A percentile compares a stretch with the other conserved stretches of the same genome.
Evolutionary conservation across 768 basidiomycete genomes (phyloP).

Genomic region (Russula foetens): DNA sequence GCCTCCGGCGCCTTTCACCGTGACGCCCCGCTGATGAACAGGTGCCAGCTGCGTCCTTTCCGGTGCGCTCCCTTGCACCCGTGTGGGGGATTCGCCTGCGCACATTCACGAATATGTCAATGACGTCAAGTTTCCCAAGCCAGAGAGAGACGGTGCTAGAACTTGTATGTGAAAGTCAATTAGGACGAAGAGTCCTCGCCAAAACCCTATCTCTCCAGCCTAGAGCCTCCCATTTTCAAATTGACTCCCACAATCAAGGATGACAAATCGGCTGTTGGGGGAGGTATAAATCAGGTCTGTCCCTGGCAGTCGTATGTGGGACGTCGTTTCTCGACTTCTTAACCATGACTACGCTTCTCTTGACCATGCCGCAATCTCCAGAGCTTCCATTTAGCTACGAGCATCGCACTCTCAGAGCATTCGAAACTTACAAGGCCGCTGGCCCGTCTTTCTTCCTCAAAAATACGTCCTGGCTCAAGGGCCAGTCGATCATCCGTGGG

Average conservation of each 20-base stretch:
- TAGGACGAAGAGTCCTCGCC: too few relatives aligned
- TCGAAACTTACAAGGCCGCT: background rate
- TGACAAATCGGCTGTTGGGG: background rate
- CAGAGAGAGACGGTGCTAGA: too few relatives aligned
- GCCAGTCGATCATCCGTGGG: conserved; percentile 9
- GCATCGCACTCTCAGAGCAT: conserved; percentile 8
- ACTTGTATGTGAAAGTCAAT: too few relatives aligned
- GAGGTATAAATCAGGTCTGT: background rate
- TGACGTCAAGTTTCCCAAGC: too few relatives aligned
- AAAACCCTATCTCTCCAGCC: too few relatives aligned
- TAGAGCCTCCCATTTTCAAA: background rate
- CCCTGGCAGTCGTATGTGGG: too few relatives aligned
- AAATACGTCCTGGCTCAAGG: conserved; percentile 4
- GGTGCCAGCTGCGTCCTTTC: too few relatives aligned
- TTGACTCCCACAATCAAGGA: background rate
- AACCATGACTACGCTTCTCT: conserved; percentile 4
- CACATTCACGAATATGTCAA: too few relatives aligned
- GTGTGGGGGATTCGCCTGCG: too few relatives aligned
- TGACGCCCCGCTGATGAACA: too few relatives aligned
- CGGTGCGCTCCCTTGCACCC: too few relatives aligned
- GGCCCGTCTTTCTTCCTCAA: conserved; percentile 3
- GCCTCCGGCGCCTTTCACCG: too few relatives aligned
- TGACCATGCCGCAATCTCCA: conserved; percentile 7
- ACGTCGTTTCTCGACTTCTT: background rate
- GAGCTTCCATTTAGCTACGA: conserved; percentile 1